Base-by-base conservation (phyloP, 306 rosid genomes). In the Cucurbita maxima region DNA sequence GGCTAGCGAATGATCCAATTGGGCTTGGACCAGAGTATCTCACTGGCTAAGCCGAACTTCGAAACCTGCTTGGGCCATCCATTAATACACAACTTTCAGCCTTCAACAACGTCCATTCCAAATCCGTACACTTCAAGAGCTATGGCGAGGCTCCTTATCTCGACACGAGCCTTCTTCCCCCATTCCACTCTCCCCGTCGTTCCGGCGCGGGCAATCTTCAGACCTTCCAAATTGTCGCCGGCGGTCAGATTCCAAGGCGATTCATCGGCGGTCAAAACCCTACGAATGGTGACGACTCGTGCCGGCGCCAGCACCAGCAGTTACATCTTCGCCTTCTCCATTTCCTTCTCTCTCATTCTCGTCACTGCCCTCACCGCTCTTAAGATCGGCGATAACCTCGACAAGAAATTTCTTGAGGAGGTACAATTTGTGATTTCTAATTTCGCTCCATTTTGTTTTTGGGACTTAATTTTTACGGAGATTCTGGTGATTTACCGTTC, bases 341-440 rank as follows among this genome's bases (percentile, higher is more conserved):
- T 89, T 37, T 96, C 97, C 0, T 37, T 88, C 19, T 86, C 96
- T 53, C 96, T 92, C 19, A 77, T 92, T 44, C 82, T 76, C n/a
- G 34, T 81, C 82, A 92, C 97, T 3, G 81, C 83, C 55, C 75
- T 86, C 57, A 73, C 96, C 18, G 83, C 97, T 4, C 76, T 85
- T 45, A 79, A 81, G 78, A 82, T 92, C 13, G 88, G 84, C 12
- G 81, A 88, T 6, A 85, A 84, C 74, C 96, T 92, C 68, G 96
- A 92, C 82, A 71, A 67, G 52, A 86, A 88, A 4, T 92, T 77
- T 76, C 86, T 84, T 6, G 92, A 90, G 76, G 98, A 92, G 92
- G 98, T 92, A 47, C 34, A 83, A 45, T 43, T 66, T 13, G 9
- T 60, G 2, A 41, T 11, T 19, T 74, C 25, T 44, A 45, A 44